Conservation (phyloP, 352 stramenopile genomes). For the Phytophthora rubi region DNA sequence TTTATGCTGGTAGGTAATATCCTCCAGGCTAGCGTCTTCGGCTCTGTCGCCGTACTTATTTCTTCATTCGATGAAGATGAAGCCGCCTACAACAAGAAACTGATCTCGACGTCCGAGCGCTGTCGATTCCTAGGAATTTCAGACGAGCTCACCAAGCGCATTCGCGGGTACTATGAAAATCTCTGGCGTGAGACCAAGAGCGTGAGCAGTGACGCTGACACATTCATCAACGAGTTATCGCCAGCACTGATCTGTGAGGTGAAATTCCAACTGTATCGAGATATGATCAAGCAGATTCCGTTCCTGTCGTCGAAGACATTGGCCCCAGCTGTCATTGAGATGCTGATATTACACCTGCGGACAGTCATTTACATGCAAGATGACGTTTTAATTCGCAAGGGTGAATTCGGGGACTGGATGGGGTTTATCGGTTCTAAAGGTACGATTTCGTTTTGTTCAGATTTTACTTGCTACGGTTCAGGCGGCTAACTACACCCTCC, state of each 20-base stretch:
- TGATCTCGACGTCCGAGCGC: slow-evolving; percentile 66
- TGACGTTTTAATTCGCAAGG: slow-evolving; percentile 80
- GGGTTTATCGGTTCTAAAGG: slow-evolving; percentile 60
- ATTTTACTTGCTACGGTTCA: not conserved
- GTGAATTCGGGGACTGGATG: slow-evolving; percentile 87
- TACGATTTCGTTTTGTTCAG: not conserved
- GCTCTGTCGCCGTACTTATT: slow-evolving; percentile 66
- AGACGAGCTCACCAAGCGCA: slow-evolving; percentile 52
- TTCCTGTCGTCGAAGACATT: slow-evolving; percentile 76
- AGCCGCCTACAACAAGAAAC: slow-evolving; percentile 72
- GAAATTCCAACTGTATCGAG: slow-evolving; percentile 80
- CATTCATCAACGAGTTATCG: slow-evolving; percentile 81
- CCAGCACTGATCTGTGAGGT: slow-evolving; percentile 75
- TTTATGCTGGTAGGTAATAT: slow-evolving; percentile 81
- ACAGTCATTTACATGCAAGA: slow-evolving; percentile 86
- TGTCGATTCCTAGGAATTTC: slow-evolving; percentile 74
- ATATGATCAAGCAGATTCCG: slow-evolving; percentile 83
- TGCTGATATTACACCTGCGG: slow-evolving; percentile 74
- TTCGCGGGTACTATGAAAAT: slow-evolving; percentile 74
- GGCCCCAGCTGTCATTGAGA: slow-evolving; percentile 73
- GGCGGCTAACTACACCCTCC: not conserved
- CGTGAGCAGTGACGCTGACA: slow-evolving; percentile 63
- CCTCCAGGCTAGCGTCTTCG: slow-evolving; percentile 74
- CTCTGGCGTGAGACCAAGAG: slow-evolving; percentile 74
- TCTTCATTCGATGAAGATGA: slow-evolving; percentile 76